Base-by-base conservation (phyloP, 768 basidiomycete genomes). In the Peribolospora kevripleyi region DNA sequence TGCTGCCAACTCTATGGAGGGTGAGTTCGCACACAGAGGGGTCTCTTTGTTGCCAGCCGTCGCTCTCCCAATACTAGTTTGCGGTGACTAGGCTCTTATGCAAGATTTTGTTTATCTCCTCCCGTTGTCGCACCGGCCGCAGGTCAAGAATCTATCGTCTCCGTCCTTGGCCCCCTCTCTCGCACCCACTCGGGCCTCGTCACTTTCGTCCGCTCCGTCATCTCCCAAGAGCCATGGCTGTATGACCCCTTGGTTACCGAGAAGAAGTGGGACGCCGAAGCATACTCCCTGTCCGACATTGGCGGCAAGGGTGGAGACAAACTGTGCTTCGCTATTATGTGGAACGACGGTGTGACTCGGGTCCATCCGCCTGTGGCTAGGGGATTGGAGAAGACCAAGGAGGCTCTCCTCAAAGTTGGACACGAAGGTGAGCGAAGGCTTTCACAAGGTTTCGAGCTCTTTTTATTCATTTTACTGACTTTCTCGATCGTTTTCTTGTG, bases 141-240 rank as follows among this genome's bases (percentile, higher is more conserved):
- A 46, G 59, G 84, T 25, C 77, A 80, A 63, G 82, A 84, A 57
- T 76, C 78, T 11, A 61, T 82, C 38, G 69, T 69, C 4, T 82
- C 82, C 3, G 80, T 84, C 39, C 70, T 85, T 8, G 85, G 85
- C 0, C 85, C 85, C 5, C 69, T 85, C 52, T 69, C 76, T 2
- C 70, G 67, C 47, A 75, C 75, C 42, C 58, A 84, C 50, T 68
- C 64, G 7, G 81, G 74, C n/a, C 65, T 87, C 54, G 79, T 76
- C 62, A 59, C 66, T 0, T 85, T 87, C 66, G 74, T 75, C 65
- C 72, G 79, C 63, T 73, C 75, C 1, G 73, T 88, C 36, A 61
- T 80, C 11, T 73, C 71, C 58, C 62, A 69, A 37, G 69, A 74
- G 57, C 78, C 82, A 3, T 84, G 83, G 83, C 60, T 72, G 3